A percentile compares a stretch with the other conserved stretches of the same genome.
phyloP scores from a whole-genome alignment of 495 filamentous ascomycete genomes.

The Penicillium riverlandense region DNA sequence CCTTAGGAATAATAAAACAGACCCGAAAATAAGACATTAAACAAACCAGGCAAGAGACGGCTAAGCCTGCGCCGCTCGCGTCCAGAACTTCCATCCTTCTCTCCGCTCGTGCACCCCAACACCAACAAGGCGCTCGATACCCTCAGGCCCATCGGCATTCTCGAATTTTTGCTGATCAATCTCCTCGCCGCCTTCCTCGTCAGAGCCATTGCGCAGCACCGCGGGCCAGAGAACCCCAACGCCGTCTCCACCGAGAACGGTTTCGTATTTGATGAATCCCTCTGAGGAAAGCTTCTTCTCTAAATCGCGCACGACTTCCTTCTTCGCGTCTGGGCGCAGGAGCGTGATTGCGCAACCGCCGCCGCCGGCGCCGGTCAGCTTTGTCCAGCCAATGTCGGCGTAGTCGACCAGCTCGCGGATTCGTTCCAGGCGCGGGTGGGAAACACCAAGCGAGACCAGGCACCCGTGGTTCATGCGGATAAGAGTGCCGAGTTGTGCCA shows the following conservation, averaged over 20 bases:
- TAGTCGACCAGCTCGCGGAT: conserved; percentile 88
- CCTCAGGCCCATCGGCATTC: conserved; percentile 68
- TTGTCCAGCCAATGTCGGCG: conserved; percentile 90
- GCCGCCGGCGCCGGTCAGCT: conserved; percentile 90
- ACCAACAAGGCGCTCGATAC: conserved; percentile 62
- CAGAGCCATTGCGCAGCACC: conserved; percentile 65
- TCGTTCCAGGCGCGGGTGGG: conserved; percentile 86
- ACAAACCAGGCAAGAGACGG: neutral
- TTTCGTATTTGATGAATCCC: conserved; percentile 75
- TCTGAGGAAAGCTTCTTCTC: conserved; percentile 63
- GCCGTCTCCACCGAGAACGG: conserved; percentile 83
- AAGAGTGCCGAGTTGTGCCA: conserved; percentile 71
- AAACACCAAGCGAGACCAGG: conserved; percentile 80
- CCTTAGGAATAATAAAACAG: too few relatives aligned
- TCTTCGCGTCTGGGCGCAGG: conserved; percentile 55
- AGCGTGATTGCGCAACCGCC: conserved; percentile 93
- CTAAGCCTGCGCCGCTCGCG: conserved; percentile 23
- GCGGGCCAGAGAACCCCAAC: conserved; percentile 92
- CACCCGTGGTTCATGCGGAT: conserved; percentile 91
- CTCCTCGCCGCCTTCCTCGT: conserved; percentile 74
- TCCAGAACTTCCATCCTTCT: conserved; percentile 95
- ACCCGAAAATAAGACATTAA: neutral
- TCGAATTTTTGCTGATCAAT: conserved; percentile 92
- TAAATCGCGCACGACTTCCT: conserved; percentile 49
- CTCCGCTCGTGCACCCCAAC: conserved; percentile 60